A percentile compares a stretch with the other conserved stretches of the same genome.
Conservation (phyloP, 768 basidiomycete genomes). For the Xerocomus potaroensis region DNA sequence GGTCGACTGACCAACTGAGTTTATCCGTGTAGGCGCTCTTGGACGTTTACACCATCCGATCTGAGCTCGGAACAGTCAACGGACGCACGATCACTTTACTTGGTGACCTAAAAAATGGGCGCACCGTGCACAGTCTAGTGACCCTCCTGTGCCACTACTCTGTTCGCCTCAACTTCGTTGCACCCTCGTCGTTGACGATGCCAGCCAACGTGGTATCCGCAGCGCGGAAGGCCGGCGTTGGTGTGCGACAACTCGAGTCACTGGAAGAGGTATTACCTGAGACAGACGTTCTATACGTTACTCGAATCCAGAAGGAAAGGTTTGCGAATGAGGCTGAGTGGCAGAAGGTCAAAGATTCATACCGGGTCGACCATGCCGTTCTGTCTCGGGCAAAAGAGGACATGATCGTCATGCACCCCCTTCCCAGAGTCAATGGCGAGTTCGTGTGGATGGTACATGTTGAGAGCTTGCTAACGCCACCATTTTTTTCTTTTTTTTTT, state of each 20-base stretch:
- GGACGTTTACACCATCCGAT: slow-evolving; percentile 93
- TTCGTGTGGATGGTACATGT: slow-evolving; percentile 1
- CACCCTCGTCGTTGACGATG: slow-evolving; percentile 85
- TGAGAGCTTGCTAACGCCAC: slow-evolving; percentile 10
- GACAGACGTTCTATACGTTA: slow-evolving; percentile 97
- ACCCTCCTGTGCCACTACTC: slow-evolving; percentile 88
- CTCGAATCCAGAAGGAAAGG: slow-evolving; percentile 92
- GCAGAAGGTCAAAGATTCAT: slow-evolving; percentile 87
- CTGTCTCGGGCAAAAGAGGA: slow-evolving; percentile 91
- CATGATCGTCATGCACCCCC: slow-evolving; percentile 99
- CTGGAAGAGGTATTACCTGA: slow-evolving; percentile 87
- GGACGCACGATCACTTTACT: slow-evolving; percentile 89
- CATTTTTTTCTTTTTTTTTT: too few relatives aligned
- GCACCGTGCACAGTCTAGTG: slow-evolving; percentile 95
- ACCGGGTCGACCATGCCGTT: slow-evolving; percentile 91
- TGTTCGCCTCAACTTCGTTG: slow-evolving; percentile 93
- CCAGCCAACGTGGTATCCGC: slow-evolving; percentile 78
- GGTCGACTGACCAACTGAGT: slow-evolving; percentile 1
- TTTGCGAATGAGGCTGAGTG: slow-evolving; percentile 81
- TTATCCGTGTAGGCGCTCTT: slow-evolving; percentile 56
- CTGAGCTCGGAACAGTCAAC: slow-evolving; percentile 96
- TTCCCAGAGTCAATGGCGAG: slow-evolving; percentile 86
- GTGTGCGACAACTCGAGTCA: slow-evolving; percentile 77
- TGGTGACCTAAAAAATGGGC: slow-evolving; percentile 96
- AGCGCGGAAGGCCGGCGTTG: slow-evolving; percentile 79